Evolutionary conservation across 2,329 filamentous ascomycete species (phyloP), one percentile per base, ranked within the genome.

Genomic region (Thelonectria blattea): DNA sequence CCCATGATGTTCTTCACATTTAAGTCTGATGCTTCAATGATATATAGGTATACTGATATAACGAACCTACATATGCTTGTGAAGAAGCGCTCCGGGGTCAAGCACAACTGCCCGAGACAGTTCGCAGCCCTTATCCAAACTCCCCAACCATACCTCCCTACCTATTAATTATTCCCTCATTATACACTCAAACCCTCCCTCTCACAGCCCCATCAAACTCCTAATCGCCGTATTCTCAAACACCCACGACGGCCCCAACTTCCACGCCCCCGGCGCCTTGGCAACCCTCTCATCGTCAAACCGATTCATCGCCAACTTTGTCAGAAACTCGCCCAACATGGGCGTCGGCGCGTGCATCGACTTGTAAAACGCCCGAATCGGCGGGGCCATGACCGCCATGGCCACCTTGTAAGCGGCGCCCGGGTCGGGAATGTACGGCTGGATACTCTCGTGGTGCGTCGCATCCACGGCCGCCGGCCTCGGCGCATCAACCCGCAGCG

Each of bases 391-490:
- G 1, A 72, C 4, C 0, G 52, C 42, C 2, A 52, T 14, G 2
- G 59, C 15, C 0, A 65, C 30, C 6, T 54, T 66, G 42, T 65
- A 64, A 8, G 68, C 0, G 2, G 67, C 0, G 1, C 73, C 70
- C 5, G 65, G 64, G 1, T 68, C 37, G 0, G 81, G 80, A 1
- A 81, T 60, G 64, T 81, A 84, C 1, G 75, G 71, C 60, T 73
- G 67, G 59, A 83, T 78, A 11, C 76, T 74, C 1, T 67, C 62
- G 63, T 85, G 85, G 1, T 52, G 61, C 3, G 62, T 50, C 2
- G 67, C 60, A 62, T 92, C 90, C 11, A 92, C 83, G 8, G 76
- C 82, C 0, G 71, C 85, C 0, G 89, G 88, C 0, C 90, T 81
- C 7, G 88, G 76, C 11, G 82, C 85, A 65, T 84, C 83, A 1